These are phyloP conservation scores for Saccharomyces jurei DNA, from an alignment of 805 yeast species.

Conservation along the genomic window DNA sequence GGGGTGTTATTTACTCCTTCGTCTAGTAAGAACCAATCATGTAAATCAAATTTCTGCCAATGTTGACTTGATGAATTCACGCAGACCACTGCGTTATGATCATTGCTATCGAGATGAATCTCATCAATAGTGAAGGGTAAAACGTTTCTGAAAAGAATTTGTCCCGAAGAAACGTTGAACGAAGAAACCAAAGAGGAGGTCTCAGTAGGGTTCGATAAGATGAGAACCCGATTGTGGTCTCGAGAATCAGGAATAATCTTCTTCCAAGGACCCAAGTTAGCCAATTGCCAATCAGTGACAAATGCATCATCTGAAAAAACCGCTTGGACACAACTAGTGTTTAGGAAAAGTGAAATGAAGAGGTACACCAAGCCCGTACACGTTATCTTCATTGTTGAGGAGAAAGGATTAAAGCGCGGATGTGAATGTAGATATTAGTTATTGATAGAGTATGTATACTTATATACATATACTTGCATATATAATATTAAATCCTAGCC, in stretches of 20 bases:
- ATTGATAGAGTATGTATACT: not conserved
- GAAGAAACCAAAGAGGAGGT: conserved; percentile 27
- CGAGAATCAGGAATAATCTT: conserved; percentile 14
- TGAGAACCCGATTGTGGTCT: conserved; percentile 17
- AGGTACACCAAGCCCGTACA: not conserved
- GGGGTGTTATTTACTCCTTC: not conserved
- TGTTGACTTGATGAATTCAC: not conserved
- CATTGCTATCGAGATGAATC: conserved; percentile 8
- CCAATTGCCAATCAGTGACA: conserved; percentile 46
- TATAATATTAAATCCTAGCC: not conserved
- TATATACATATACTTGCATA: not conserved
- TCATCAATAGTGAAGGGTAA: conserved; percentile 15
- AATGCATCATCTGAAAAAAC: conserved; percentile 47
- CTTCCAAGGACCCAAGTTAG: conserved; percentile 36
- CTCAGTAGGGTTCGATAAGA: conserved; percentile 19
- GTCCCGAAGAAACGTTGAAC: conserved; percentile 30
- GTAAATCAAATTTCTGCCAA: conserved; percentile 8
- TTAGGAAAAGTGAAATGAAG: not conserved
- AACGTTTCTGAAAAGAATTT: conserved; percentile 28
- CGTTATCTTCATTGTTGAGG: not conserved
- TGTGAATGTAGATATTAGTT: not conserved
- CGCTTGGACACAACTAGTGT: conserved; percentile 17
- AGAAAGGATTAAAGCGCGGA: not conserved
- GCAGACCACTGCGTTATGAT: conserved; percentile 6
- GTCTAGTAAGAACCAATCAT: conserved; percentile 15